Base-by-base conservation (phyloP, 805 yeast species). In the Priceomyces carsonii region DNA sequence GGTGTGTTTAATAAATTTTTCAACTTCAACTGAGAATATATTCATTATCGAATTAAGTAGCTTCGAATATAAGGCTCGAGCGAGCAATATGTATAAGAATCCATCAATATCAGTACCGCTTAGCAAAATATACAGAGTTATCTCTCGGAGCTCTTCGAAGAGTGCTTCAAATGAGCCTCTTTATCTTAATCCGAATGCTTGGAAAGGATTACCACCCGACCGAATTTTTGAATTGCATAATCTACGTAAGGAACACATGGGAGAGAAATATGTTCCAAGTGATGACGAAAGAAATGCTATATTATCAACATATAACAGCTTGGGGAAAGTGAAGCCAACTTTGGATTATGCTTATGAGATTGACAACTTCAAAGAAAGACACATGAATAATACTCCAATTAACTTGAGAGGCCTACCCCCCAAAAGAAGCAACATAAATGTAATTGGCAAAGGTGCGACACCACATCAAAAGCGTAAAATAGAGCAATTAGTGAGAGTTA, bases 401-500 rank as follows among this genome's bases (percentile, higher is more conserved):
- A 49, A 45, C 21, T 45, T 53, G 35, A 51, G 68, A 32, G 70
- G 70, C 4, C 54, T 56, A 26, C 71, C 73, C 12, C 66, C 65
- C 16, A 64, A 55, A 43, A 50, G 48, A 39, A 55, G 66, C 43
- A 66, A 65, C 37, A 53, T 59, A 17, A 48, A 53, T 16, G 73
- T 68, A 10, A 52, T 59, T 29, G 50, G 59, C 20, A 50, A 52
- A 29, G 73, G 73, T 13, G 43, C 46, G n/a, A 57, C 59, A 9
- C 64, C 67, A 2, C 69, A 65, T 41, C 56, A 64, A 33, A 85
- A 80, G 50, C 76, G 97, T 53, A 82, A 78, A 45, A 80, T 77
- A 48, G 80, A 95, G 47, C 78, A 84, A 44, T 79, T 82, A 51
- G 82, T 82, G 53, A 75, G 97, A 50, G 71, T 87, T 28, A 87